Percentiles rank a stretch among this genome's conserved stretches.
Evolutionary conservation across 805 yeast genomes (phyloP).

Genomic region (Lipomyces spencermartinsiae): DNA sequence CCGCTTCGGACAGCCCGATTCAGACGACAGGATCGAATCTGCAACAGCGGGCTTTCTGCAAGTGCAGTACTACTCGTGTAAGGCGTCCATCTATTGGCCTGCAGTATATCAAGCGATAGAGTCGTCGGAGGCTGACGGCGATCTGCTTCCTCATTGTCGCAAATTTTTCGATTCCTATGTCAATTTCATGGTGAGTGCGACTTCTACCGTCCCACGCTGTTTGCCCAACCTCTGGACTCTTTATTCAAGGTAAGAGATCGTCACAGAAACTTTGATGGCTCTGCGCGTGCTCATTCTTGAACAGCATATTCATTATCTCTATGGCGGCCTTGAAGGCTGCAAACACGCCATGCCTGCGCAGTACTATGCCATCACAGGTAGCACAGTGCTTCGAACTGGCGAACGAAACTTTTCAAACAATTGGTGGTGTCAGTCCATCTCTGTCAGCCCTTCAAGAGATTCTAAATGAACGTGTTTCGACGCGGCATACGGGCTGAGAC

Average conservation of each 20-base stretch:
- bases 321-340: slow-evolving; percentile 2
- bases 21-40: neutral
- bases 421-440: slow-evolving; percentile 2
- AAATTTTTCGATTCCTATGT: neutral
- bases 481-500: neutral
- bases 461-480: neutral
- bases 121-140: neutral
- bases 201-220: neutral
- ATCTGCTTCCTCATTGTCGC: neutral
- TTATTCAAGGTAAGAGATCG: neutral
- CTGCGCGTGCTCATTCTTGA: neutral
- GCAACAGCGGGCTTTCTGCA: slow-evolving; percentile 2
- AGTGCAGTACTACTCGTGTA: neutral
- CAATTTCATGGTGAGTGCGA: neutral
- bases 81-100: neutral
- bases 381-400: neutral
- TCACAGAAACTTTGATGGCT: neutral
- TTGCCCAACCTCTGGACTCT: neutral
- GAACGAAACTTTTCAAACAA: neutral
- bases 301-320: neutral
- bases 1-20: slow-evolving; percentile 1
- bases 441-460: neutral
- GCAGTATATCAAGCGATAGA: neutral
- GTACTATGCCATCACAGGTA: neutral
- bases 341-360: slow-evolving; percentile 3